Evolutionary conservation across 257 asterid species (phyloP).

Genomic region (Paulownia fortunei): DNA sequence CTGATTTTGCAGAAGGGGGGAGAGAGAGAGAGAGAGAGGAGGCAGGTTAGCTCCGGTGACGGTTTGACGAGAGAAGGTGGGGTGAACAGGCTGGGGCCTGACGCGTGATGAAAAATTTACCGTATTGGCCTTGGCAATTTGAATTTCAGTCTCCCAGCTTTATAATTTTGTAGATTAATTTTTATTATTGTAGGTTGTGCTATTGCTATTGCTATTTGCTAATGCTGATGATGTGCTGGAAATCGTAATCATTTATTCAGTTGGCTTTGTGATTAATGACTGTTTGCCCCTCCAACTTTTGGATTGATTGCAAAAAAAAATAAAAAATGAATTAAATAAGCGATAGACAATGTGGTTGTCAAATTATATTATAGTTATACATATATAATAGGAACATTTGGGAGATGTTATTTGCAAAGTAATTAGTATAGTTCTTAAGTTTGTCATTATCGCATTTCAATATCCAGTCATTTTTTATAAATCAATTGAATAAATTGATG

Average conservation of each 20-base stretch:
- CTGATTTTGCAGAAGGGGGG: background rate
- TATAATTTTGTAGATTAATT: background rate
- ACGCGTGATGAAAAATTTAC: constrained; percentile 30
- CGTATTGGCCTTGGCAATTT: constrained; percentile 28
- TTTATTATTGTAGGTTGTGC: background rate
- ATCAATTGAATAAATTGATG: background rate
- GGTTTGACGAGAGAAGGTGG: constrained; percentile 35
- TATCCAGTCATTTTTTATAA: background rate
- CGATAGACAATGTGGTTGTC: background rate
- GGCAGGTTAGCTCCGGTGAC: constrained; percentile 40
- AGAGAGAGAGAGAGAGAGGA: constrained; percentile 15
- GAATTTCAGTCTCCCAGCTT: constrained; percentile 16
- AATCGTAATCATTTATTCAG: background rate
- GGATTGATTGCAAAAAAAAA: background rate
- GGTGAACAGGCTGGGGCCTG: constrained; percentile 27
- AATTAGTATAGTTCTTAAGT: background rate
- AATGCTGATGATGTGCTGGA: constrained; percentile 19
- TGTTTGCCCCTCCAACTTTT: background rate
- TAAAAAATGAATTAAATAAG: background rate
- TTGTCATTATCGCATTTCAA: background rate
- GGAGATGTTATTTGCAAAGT: background rate
- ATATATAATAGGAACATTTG: background rate
- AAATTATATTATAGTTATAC: background rate
- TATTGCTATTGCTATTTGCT: too few species aligned
- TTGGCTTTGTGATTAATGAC: background rate